Evolutionary conservation across 805 yeast genomes (phyloP).

Genomic region (Candida parachauliodes): DNA sequence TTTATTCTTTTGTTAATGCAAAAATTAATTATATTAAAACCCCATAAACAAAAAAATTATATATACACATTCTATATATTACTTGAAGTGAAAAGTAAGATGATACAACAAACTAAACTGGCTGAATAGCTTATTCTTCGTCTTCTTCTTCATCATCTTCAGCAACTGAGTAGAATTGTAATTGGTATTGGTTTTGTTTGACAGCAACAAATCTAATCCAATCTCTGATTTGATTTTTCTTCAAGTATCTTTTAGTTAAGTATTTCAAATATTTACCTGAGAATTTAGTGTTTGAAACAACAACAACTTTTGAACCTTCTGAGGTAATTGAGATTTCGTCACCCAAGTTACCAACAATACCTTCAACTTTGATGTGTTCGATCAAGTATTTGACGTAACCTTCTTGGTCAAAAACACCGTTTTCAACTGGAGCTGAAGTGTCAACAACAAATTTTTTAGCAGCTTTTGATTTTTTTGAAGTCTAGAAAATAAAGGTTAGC

Average conservation of each 20-base stretch:
- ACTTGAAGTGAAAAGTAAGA: constrained; percentile 2
- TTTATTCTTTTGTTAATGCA: background rate
- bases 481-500: constrained; percentile 59
- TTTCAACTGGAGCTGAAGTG: constrained; percentile 95
- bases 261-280: constrained; percentile 99
- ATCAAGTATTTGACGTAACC: constrained; percentile 96
- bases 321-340: constrained; percentile 82
- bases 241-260: constrained; percentile 99
- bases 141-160: constrained; percentile 87
- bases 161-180: constrained; percentile 98
- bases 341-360: constrained; percentile 95
- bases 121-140: constrained; percentile 60
- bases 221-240: constrained; percentile 99
- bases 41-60: constrained; percentile 8
- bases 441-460: constrained; percentile 92
- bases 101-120: constrained; percentile 6
- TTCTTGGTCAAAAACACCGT: constrained; percentile 96
- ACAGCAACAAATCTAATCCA: constrained; percentile 99
- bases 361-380: constrained; percentile 99
- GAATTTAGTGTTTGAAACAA: constrained; percentile 91
- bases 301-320: constrained; percentile 85
- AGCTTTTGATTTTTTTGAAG: constrained; percentile 66
- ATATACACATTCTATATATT: background rate
- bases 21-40: constrained; percentile 4
- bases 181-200: constrained; percentile 92